Percentiles rank a stretch among this genome's conserved stretches.
phyloP scores from a whole-genome alignment of 2,329 filamentous ascomycete species.

The Ceratocystis ficicola region DNA sequence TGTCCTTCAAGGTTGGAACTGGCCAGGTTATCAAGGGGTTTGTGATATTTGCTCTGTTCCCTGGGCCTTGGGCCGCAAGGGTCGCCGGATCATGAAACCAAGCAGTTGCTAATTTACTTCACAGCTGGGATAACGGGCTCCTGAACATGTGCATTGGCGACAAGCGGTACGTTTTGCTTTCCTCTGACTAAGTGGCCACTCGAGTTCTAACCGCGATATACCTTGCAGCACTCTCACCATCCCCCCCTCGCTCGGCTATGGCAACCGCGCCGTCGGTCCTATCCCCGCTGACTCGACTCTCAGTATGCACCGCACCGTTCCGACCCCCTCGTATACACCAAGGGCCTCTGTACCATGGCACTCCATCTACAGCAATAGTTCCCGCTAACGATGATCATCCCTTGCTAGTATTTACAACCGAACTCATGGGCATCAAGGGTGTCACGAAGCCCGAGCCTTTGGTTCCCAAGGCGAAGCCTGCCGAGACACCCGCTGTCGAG shows the following conservation, averaged over 20 bases:
- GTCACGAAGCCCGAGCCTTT: conserved; percentile 42
- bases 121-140: conserved; percentile 78
- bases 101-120: conserved; percentile 12
- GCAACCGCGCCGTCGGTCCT: conserved; percentile 59
- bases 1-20: conserved; percentile 65
- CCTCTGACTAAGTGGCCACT: not conserved
- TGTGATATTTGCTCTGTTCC: conserved; percentile 27
- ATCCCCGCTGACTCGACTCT: conserved; percentile 74
- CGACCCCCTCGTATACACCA: not conserved
- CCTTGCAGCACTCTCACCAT: conserved; percentile 62
- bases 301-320: conserved; percentile 37
- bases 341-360: not conserved
- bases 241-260: conserved; percentile 76
- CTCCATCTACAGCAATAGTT: not conserved
- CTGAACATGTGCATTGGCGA: conserved; percentile 93
- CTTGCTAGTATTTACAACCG: conserved; percentile 69
- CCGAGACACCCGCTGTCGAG: conserved; percentile 26
- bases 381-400: not conserved
- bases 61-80: not conserved
- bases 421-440: conserved; percentile 72
- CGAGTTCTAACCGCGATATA: conserved; percentile 13
- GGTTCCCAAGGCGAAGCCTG: conserved; percentile 33
- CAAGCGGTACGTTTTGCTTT: conserved; percentile 44
- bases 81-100: conserved; percentile 23
- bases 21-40: conserved; percentile 84